Conservation (phyloP, 805 yeast genomes). For the Saccharomycopsis fibuligera region DNA sequence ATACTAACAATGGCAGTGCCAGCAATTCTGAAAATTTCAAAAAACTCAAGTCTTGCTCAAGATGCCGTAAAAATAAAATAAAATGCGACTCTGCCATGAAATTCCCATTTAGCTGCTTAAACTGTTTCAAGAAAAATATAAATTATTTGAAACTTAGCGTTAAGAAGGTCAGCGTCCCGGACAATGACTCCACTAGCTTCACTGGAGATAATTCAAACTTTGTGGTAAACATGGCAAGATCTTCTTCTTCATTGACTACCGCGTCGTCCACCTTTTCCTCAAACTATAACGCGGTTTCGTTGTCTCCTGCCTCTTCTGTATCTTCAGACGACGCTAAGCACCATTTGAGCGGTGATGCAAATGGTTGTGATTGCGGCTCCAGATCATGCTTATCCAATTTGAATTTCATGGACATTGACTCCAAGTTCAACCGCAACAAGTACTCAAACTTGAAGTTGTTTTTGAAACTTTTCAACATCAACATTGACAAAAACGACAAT, state of each 20-base stretch:
- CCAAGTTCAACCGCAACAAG: neutral
- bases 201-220: neutral
- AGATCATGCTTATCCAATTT: neutral
- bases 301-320: conserved; percentile 1
- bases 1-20: neutral
- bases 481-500: neutral
- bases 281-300: neutral
- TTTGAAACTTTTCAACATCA: conserved; percentile 14
- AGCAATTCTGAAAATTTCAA: conserved; percentile 8
- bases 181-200: neutral
- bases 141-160: conserved; percentile 11
- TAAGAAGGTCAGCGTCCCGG: neutral
- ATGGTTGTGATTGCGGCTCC: conserved; percentile 3
- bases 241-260: conserved; percentile 5
- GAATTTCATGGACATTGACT: neutral
- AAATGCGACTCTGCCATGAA: conserved; percentile 20
- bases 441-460: conserved; percentile 8
- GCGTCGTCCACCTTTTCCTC: neutral
- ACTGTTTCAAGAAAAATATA: conserved; percentile 20
- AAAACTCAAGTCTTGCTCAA: conserved; percentile 20
- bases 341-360: neutral
- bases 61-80: conserved; percentile 21
- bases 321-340: neutral
- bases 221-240: conserved; percentile 1
- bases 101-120: conserved; percentile 19